Conservation (phyloP, 2,329 filamentous ascomycete species). For the Colletotrichum truncatum region DNA sequence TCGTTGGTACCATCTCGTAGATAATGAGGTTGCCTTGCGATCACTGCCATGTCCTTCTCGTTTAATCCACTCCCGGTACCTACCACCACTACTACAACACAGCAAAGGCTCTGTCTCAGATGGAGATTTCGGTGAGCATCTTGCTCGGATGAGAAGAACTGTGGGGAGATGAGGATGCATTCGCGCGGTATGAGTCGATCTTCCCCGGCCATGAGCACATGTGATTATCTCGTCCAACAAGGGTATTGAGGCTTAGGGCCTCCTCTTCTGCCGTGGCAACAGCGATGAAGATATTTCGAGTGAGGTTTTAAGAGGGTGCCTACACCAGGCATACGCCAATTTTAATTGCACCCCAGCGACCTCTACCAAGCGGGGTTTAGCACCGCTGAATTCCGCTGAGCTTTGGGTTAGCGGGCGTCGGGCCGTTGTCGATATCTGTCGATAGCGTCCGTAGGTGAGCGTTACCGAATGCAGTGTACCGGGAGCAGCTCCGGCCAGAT, state of each 20-base stretch:
- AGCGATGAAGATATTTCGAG: neutral
- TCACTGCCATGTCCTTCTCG: neutral
- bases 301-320: neutral
- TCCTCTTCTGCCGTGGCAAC: neutral
- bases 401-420: neutral
- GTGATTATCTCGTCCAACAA: neutral
- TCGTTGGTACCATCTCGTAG: neutral
- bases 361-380: neutral
- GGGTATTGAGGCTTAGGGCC: neutral
- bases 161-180: conserved; percentile 10
- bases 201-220: neutral
- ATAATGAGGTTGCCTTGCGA: neutral
- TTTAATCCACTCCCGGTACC: neutral
- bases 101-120: conserved; percentile 16
- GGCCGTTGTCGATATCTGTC: neutral
- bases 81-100: neutral
- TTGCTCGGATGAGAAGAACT: neutral
- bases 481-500: neutral
- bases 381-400: neutral
- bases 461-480: neutral
- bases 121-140: conserved; percentile 19
- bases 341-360: neutral
- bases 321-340: conserved; percentile 3
- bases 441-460: neutral
- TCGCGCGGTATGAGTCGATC: conserved; percentile 6